Evolutionary conservation across 1,284 basidiomycete genomes (phyloP), one percentile per base, ranked within the genome.

Genomic region (Cutaneotrichosporon dermatis): DNA sequence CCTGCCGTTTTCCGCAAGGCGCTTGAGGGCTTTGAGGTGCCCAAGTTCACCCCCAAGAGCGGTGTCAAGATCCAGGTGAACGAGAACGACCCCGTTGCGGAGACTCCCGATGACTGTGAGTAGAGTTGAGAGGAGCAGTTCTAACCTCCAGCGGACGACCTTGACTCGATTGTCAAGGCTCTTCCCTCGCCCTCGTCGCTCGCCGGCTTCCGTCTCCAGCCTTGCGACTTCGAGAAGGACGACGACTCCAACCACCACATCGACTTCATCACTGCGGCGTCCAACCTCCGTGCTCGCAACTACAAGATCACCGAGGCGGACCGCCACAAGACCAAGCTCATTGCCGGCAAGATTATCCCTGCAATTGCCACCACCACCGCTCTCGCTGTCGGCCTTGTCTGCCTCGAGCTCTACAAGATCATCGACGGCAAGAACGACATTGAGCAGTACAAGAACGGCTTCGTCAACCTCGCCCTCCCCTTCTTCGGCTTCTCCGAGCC

Each of bases 401-500:
- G 94, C 78, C 78, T 99, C 59, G 96, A 99, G 80, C 83, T 99
- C 54, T 99, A 96, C 84, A 98, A 98, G 92, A 83, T 99, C 76
- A 93, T 99, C 68, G 96, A 97, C 76, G 88, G 88, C 64, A 98
- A 98, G 84, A 85, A 82, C 72, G 89, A 90, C 72, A 82, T 98
- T 10, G 96, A 99, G 69, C 85, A 89, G 58, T 99, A 92, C 84
- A 98, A 97, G 84, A 99, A 99, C 71, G 92, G 92, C 45, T 99
- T 99, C 78, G 86, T 99, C 71, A 99, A 99, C 79, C 84, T 99
- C 52, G 96, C 96, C 5, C 80, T 99, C 59, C 96, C 96, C 3
- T 99, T 99, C 87, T 97, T 99, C 74, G 96, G 93, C 33, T 99
- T 99, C 83, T 97, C 93, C 2, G 96, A 99, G 73, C 96, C 96